phyloP scores from a whole-genome alignment of 495 filamentous ascomycete genomes.

The Neurospora cerealis region DNA sequence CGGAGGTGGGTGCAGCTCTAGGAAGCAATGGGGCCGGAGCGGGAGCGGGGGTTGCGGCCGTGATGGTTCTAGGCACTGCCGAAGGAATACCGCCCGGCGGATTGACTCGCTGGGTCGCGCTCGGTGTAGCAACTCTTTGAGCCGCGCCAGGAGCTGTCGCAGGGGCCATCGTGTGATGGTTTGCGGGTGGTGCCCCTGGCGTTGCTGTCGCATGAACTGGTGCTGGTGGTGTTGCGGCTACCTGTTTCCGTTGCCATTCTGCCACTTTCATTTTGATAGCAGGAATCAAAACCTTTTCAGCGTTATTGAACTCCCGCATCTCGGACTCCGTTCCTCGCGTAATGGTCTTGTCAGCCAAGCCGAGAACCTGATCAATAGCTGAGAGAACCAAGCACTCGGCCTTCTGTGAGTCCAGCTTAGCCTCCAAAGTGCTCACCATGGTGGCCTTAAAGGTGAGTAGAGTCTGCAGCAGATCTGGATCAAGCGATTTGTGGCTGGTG shows the following conservation, averaged over 20 bases:
- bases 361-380: constrained; percentile 27
- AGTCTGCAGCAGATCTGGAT: constrained; percentile 16
- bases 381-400: constrained; percentile 25
- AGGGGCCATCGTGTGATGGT: background rate
- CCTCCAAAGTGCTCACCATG: constrained; percentile 16
- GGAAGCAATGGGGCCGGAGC: background rate
- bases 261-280: constrained; percentile 13
- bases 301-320: constrained; percentile 14
- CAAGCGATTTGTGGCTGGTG: constrained; percentile 12
- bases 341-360: constrained; percentile 22
- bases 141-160: background rate
- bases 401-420: constrained; percentile 15
- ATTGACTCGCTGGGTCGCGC: background rate
- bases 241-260: constrained; percentile 11
- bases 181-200: background rate
- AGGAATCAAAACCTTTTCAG: constrained; percentile 20
- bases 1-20: background rate
- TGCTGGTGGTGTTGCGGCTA: constrained; percentile 1
- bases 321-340: constrained; percentile 15
- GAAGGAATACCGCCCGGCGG: background rate
- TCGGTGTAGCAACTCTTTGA: background rate
- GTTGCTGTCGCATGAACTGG: background rate
- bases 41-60: background rate
- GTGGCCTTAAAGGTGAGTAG: constrained; percentile 18
- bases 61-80: background rate